phyloP scores from a whole-genome alignment of 495 filamentous ascomycete genomes.

The Neurospora tetrasperma region DNA sequence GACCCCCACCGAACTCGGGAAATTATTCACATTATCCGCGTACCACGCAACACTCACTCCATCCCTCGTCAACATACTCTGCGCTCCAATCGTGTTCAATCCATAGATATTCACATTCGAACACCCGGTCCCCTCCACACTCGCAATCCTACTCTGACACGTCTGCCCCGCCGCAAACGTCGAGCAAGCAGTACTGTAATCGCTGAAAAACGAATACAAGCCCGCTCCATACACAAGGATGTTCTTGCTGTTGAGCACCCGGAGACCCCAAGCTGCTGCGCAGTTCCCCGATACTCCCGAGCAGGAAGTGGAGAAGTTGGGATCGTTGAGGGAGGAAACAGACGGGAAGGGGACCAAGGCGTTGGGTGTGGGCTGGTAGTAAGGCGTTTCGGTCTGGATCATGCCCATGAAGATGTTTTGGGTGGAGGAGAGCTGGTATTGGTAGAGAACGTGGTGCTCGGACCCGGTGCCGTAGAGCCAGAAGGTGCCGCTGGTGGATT shows the following conservation, averaged over 20 bases:
- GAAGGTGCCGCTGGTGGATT: conserved; percentile 42
- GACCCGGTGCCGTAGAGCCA: conserved; percentile 61
- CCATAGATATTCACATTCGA: conserved; percentile 42
- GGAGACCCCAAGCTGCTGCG: conserved; percentile 53
- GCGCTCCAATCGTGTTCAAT: conserved; percentile 44
- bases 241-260: conserved; percentile 47
- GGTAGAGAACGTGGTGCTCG: conserved; percentile 71
- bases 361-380: conserved; percentile 55
- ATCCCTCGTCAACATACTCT: conserved; percentile 36
- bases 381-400: conserved; percentile 76
- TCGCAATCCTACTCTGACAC: conserved; percentile 46
- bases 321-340: conserved; percentile 43
- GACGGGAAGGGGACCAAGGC: conserved; percentile 48
- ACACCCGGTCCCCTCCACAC: conserved; percentile 30
- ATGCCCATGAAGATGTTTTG: conserved; percentile 61
- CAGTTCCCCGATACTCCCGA: conserved; percentile 38
- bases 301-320: conserved; percentile 43
- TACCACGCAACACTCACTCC: conserved; percentile 30
- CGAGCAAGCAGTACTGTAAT: conserved; percentile 37
- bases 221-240: conserved; percentile 62
- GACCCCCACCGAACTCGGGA: conserved; percentile 32
- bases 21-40: conserved; percentile 38
- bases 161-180: conserved; percentile 34
- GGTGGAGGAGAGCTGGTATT: conserved; percentile 68
- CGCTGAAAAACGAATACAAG: conserved; percentile 66